phyloP scores from a whole-genome alignment of 345 rosid genomes.

The Bruguiera sexangula region DNA sequence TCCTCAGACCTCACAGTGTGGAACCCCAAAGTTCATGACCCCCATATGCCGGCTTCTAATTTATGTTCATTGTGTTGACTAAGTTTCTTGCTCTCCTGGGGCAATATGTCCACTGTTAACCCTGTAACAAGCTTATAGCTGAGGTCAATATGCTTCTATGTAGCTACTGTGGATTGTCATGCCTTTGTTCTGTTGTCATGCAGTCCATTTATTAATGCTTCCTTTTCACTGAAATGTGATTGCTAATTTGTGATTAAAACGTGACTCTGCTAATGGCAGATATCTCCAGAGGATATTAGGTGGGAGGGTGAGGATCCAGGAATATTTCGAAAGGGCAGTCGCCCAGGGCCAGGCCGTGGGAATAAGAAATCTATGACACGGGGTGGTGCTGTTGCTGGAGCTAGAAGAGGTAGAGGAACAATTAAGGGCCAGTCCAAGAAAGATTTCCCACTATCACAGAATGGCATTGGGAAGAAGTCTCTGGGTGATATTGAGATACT shows the following conservation, averaged over 20 bases:
- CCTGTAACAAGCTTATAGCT: too few relatives aligned
- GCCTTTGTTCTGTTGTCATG: too few relatives aligned
- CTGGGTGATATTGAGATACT: slow-evolving; percentile 87
- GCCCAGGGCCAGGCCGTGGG: slow-evolving; percentile 79
- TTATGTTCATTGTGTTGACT: too few relatives aligned
- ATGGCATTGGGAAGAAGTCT: slow-evolving; percentile 72
- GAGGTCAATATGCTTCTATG: too few relatives aligned
- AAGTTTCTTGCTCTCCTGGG: too few relatives aligned
- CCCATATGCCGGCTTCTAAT: too few relatives aligned
- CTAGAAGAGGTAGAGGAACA: slow-evolving; percentile 84
- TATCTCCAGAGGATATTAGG: slow-evolving; percentile 85
- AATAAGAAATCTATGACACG: slow-evolving; percentile 59
- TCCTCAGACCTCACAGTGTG: too few relatives aligned
- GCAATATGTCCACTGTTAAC: too few relatives aligned
- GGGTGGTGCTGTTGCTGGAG: slow-evolving; percentile 51
- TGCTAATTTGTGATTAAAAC: not conserved
- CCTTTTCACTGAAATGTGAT: not conserved
- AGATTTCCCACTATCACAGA: slow-evolving; percentile 52
- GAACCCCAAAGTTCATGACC: too few relatives aligned
- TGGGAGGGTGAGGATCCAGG: slow-evolving; percentile 85
- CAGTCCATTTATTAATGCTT: too few relatives aligned
- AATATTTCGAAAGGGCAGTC: slow-evolving; percentile 64
- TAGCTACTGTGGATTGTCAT: too few relatives aligned
- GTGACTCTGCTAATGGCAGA: slow-evolving; percentile 36
- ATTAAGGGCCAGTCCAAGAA: slow-evolving; percentile 45